phyloP scores from a whole-genome alignment of 108 stramenopile genomes.

The Chaetoceros tenuissimus region DNA sequence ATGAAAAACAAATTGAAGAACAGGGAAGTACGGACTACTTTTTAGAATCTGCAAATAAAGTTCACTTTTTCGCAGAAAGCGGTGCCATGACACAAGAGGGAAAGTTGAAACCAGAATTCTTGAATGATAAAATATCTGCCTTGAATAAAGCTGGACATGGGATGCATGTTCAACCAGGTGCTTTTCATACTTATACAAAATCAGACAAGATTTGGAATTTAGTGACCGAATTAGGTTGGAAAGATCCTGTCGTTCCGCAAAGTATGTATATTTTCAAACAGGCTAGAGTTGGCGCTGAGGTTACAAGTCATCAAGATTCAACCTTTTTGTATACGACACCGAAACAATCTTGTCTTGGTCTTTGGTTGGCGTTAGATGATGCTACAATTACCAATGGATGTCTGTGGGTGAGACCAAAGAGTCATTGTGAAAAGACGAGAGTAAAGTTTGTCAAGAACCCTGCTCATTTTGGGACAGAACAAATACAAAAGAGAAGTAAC shows the following conservation, averaged over 20 bases:
- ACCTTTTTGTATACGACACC: slow-evolving; percentile 88
- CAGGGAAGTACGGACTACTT: slow-evolving; percentile 81
- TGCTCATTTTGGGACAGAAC: slow-evolving; percentile 36
- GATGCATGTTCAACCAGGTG: slow-evolving; percentile 56
- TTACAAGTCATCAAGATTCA: slow-evolving; percentile 90
- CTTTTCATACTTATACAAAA: slow-evolving; percentile 55
- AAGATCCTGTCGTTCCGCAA: slow-evolving; percentile 83
- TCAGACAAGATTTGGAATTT: slow-evolving; percentile 49
- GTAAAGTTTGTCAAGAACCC: slow-evolving; percentile 77
- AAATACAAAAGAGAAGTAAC: slow-evolving; percentile 15
- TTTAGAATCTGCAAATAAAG: slow-evolving; percentile 58
- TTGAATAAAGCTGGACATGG: slow-evolving; percentile 91
- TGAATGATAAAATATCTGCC: slow-evolving; percentile 48
- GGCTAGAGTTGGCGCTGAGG: slow-evolving; percentile 61
- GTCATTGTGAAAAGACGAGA: slow-evolving; percentile 68
- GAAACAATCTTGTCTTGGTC: slow-evolving; percentile 78
- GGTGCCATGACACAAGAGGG: slow-evolving; percentile 35
- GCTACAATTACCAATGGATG: slow-evolving; percentile 89
- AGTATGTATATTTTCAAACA: slow-evolving; percentile 96
- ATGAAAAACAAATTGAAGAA: slow-evolving; percentile 48
- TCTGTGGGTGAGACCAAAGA: slow-evolving; percentile 85
- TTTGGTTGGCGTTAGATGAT: slow-evolving; percentile 92
- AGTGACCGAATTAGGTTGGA: slow-evolving; percentile 63
- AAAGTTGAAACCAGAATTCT: slow-evolving; percentile 25
- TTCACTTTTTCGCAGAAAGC: slow-evolving; percentile 85